Percentiles rank a stretch among this genome's conserved stretches.
Conservation (phyloP, 73 alveolate genomes). For the Paramecium pentaurelia region DNA sequence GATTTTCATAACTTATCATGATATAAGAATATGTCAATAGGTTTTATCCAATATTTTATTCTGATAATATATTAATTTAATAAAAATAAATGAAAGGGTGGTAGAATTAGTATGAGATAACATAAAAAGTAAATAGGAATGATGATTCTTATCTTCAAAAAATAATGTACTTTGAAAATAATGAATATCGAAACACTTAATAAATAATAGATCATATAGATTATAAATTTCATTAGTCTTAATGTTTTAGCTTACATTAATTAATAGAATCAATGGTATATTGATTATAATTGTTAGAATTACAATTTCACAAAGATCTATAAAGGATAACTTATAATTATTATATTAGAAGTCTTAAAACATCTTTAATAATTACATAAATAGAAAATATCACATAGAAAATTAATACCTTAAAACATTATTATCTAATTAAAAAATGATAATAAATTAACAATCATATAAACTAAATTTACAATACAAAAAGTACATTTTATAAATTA, state of each 20-base stretch:
- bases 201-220: not conserved
- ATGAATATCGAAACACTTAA: not conserved
- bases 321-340: not conserved
- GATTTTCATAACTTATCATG: not conserved
- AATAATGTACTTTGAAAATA: not conserved
- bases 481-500: not conserved
- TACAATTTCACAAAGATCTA: not conserved
- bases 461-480: not conserved
- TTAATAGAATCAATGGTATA: not conserved
- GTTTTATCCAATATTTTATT: not conserved
- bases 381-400: not conserved
- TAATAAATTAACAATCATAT: not conserved
- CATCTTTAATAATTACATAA: not conserved
- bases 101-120: not conserved
- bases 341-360: not conserved
- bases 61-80: too few relatives aligned
- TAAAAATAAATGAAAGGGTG: not conserved
- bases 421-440: not conserved
- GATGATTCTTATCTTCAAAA: not conserved
- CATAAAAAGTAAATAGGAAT: not conserved
- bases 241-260: not conserved
- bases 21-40: too few relatives aligned
- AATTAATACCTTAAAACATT: not conserved
- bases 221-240: not conserved
- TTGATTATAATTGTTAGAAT: not conserved